These are phyloP conservation scores for Opeltia flavorubescens DNA, from an alignment of 495 filamentous ascomycete genomes.

Conservation along the genomic window DNA sequence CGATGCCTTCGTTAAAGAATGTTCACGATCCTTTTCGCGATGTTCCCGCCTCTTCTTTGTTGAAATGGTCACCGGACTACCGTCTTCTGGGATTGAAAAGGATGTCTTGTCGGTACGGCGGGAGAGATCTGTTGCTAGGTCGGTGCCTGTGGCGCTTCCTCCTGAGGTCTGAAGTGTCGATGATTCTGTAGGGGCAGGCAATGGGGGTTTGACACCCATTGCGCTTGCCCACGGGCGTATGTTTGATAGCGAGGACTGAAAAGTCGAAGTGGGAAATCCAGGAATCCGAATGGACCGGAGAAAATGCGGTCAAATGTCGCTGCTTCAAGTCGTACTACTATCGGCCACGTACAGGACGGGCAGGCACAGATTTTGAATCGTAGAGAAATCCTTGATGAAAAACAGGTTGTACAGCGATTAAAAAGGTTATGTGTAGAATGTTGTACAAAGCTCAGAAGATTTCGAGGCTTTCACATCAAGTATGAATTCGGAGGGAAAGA, in stretches of 20 bases:
- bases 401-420: neutral
- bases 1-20: slow-evolving; percentile 34
- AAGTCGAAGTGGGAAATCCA: neutral
- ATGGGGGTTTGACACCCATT: slow-evolving; percentile 61
- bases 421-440: no score
- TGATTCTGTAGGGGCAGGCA: slow-evolving; percentile 70
- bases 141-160: slow-evolving; percentile 49
- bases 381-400: neutral
- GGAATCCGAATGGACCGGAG: neutral
- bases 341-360: neutral
- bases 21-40: slow-evolving; percentile 37
- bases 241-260: neutral
- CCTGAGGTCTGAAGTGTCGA: slow-evolving; percentile 41
- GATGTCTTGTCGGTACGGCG: slow-evolving; percentile 66
- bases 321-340: neutral
- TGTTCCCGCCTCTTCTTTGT: slow-evolving; percentile 44
- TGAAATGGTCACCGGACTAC: slow-evolving; percentile 76
- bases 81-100: slow-evolving; percentile 92
- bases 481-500: no score
- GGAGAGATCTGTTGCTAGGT: slow-evolving; percentile 66
- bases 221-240: slow-evolving; percentile 18
- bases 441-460: no score
- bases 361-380: neutral
- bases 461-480: no score
- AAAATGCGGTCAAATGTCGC: neutral